A percentile compares a stretch with the other conserved stretches of the same genome.
phyloP scores from a whole-genome alignment of 2,329 filamentous ascomycete genomes.

The Emericellopsis cladophorae region DNA sequence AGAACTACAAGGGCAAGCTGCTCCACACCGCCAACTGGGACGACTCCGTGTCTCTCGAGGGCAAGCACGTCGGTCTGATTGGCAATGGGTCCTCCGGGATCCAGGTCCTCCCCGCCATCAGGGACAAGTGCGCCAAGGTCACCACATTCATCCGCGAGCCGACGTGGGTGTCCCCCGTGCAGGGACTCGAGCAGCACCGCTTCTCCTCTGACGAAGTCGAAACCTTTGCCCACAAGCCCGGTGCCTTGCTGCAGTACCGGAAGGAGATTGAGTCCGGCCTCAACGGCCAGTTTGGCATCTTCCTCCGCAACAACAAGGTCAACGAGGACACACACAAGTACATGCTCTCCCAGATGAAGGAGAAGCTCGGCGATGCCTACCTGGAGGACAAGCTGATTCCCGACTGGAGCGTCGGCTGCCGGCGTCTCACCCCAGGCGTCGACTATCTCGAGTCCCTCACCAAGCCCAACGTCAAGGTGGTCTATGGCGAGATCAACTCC shows the following conservation, averaged over 20 bases:
- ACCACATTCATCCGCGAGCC: constrained; percentile 36
- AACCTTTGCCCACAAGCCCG: constrained; percentile 26
- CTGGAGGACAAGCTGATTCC: constrained; percentile 40
- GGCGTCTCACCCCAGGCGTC: constrained; percentile 35
- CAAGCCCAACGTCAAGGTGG: constrained; percentile 32
- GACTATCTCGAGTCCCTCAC: constrained; percentile 33
- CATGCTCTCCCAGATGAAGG: constrained; percentile 25
- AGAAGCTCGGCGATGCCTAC: constrained; percentile 25
- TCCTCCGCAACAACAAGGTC: constrained; percentile 25
- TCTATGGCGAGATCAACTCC: constrained; percentile 20
- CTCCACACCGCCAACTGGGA: constrained; percentile 39
- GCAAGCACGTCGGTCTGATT: constrained; percentile 26
- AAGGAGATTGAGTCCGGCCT: constrained; percentile 30
- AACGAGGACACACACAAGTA: constrained; percentile 25
- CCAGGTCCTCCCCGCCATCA: constrained; percentile 27
- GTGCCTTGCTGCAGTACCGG: constrained; percentile 22
- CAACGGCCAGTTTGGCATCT: constrained; percentile 32
- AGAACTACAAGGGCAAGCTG: constrained; percentile 33
- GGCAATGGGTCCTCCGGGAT: constrained; percentile 30
- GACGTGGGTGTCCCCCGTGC: constrained; percentile 33
- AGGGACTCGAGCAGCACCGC: constrained; percentile 26
- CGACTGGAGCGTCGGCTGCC: constrained; percentile 31
- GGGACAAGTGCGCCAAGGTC: constrained; percentile 20
- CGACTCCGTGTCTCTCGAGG: constrained; percentile 21
- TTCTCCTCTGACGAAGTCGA: constrained; percentile 24